Evolutionary conservation across 495 filamentous ascomycete genomes (phyloP).

Genomic region (Aspergillus avenaceus): DNA sequence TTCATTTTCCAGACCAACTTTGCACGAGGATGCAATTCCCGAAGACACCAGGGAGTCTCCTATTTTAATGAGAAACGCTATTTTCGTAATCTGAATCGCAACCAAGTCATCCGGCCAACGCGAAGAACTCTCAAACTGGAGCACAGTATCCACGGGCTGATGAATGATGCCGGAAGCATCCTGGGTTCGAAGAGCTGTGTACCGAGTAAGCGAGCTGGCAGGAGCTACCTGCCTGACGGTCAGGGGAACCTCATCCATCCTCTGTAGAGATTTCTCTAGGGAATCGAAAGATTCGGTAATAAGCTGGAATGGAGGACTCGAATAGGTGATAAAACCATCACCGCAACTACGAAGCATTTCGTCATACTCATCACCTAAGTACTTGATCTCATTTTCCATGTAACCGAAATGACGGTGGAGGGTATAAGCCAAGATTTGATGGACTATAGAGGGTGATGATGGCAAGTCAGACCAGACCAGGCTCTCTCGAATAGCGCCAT

Average conservation of each 20-base stretch:
- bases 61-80: slow-evolving; percentile 85
- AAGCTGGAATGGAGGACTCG: slow-evolving; percentile 48
- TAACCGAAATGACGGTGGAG: slow-evolving; percentile 59
- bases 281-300: slow-evolving; percentile 60
- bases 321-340: slow-evolving; percentile 31
- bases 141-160: slow-evolving; percentile 59
- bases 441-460: slow-evolving; percentile 58
- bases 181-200: slow-evolving; percentile 54
- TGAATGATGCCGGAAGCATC: slow-evolving; percentile 26
- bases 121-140: slow-evolving; percentile 90
- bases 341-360: slow-evolving; percentile 47
- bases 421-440: slow-evolving; percentile 77
- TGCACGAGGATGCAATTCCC: slow-evolving; percentile 47
- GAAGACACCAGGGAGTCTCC: slow-evolving; percentile 61
- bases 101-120: slow-evolving; percentile 89
- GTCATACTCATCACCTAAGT: slow-evolving; percentile 60
- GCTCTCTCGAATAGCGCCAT: slow-evolving; percentile 57
- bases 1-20: slow-evolving; percentile 77
- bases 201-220: slow-evolving; percentile 67
- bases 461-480: slow-evolving; percentile 71
- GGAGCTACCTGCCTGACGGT: slow-evolving; percentile 72
- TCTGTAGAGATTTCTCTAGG: slow-evolving; percentile 69
- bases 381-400: slow-evolving; percentile 46
- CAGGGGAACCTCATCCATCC: slow-evolving; percentile 74
- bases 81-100: slow-evolving; percentile 89